phyloP scores from a whole-genome alignment of 2,329 filamentous ascomycete genomes.

The Hymenoscyphus fraxineus region DNA sequence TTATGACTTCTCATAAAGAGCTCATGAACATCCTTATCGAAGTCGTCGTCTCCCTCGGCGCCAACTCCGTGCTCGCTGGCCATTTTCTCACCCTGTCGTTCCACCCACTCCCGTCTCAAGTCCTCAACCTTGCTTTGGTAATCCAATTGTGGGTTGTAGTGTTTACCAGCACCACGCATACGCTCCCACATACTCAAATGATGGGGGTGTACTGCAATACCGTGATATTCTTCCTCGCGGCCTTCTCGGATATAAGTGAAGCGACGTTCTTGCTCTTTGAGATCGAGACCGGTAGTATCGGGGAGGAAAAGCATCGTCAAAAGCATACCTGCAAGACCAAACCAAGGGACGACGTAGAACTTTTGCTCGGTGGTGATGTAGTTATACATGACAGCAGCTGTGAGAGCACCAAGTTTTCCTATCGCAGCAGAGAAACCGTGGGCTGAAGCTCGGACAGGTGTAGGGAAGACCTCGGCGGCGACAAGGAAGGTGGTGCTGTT shows the following conservation, averaged over 20 bases:
- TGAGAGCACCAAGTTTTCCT: constrained; percentile 83
- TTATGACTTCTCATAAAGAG: constrained; percentile 1
- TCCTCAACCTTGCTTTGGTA: constrained; percentile 81
- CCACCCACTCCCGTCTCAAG: constrained; percentile 64
- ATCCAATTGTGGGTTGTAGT: constrained; percentile 79
- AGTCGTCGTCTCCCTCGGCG: not conserved
- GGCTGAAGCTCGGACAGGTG: constrained; percentile 84
- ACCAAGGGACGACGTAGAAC: constrained; percentile 94
- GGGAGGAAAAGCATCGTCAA: constrained; percentile 83
- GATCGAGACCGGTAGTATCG: constrained; percentile 93
- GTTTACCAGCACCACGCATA: constrained; percentile 69
- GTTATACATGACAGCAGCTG: constrained; percentile 87
- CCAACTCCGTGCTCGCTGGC: constrained; percentile 30
- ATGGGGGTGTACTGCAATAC: constrained; percentile 83
- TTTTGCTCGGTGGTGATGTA: constrained; percentile 83
- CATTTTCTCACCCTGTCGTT: constrained; percentile 45
- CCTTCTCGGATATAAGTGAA: constrained; percentile 84
- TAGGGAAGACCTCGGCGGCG: constrained; percentile 94
- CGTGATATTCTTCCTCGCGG: constrained; percentile 79
- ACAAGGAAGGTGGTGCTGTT: constrained; percentile 93
- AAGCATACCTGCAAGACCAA: constrained; percentile 81
- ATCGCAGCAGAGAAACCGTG: constrained; percentile 92
- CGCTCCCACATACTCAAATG: constrained; percentile 90
- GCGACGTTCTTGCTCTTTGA: constrained; percentile 94
- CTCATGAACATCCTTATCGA: constrained; percentile 11